Evolutionary conservation across 805 yeast species (phyloP).

Genomic region (Cyberlindnera suaveolens): DNA sequence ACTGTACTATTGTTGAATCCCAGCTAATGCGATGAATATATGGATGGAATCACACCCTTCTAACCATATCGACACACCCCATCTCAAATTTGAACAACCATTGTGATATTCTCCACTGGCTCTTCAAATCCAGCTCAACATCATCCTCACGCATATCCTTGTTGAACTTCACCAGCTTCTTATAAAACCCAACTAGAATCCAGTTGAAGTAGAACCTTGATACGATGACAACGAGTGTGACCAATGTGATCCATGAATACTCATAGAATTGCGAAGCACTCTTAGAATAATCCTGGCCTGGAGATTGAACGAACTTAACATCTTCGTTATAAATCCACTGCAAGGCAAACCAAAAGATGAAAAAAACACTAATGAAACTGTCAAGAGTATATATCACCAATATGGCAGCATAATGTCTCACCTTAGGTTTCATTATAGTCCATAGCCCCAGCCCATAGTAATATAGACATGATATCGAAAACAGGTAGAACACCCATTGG

Average conservation of each 20-base stretch:
- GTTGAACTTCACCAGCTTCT: constrained; percentile 44
- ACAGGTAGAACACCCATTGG: constrained; percentile 75
- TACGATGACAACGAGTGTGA: constrained; percentile 41
- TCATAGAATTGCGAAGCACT: constrained; percentile 60
- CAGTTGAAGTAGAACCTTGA: constrained; percentile 55
- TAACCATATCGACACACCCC: constrained; percentile 17
- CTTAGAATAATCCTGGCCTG: constrained; percentile 25
- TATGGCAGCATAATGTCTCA: constrained; percentile 56
- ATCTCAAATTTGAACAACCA: constrained; percentile 27
- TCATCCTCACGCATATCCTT: constrained; percentile 34
- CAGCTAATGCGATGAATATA: not conserved
- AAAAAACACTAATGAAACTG: constrained; percentile 57
- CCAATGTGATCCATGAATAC: constrained; percentile 47
- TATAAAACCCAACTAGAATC: constrained; percentile 53
- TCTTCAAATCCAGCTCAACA: constrained; percentile 30
- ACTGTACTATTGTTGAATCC: not conserved
- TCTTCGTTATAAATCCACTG: constrained; percentile 65
- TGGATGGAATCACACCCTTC: constrained; percentile 12
- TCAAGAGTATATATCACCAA: constrained; percentile 61
- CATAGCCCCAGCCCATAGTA: constrained; percentile 56
- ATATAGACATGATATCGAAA: constrained; percentile 53
- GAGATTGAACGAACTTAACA: constrained; percentile 16
- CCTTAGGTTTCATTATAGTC: constrained; percentile 45
- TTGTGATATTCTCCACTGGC: constrained; percentile 22
- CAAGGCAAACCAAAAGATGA: constrained; percentile 66